Conservation (phyloP, 1,139 yeast species). For the Blastobotrys elegans region DNA sequence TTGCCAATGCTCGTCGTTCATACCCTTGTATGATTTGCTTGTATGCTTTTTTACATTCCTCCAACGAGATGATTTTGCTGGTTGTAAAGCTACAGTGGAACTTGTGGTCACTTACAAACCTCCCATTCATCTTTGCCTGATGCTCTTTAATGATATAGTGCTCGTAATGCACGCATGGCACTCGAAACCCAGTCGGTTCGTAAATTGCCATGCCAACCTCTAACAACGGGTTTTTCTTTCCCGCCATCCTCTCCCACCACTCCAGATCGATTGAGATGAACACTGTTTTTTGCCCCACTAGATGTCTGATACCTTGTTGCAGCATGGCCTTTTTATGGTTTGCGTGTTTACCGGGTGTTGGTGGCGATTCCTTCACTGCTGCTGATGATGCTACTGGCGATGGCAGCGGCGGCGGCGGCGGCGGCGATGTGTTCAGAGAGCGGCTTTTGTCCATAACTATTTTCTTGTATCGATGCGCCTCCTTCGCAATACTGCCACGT, state of each 20-base stretch:
- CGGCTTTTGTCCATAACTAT: too few species aligned
- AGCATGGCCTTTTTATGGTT: neutral
- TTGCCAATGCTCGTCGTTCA: slow-evolving; percentile 17
- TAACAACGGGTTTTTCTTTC: slow-evolving; percentile 42
- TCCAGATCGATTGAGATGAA: slow-evolving; percentile 54
- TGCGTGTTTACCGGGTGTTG: too few species aligned
- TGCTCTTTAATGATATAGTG: slow-evolving; percentile 58
- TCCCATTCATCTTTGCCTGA: slow-evolving; percentile 45
- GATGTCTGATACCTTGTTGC: slow-evolving; percentile 8
- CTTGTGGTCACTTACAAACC: slow-evolving; percentile 59
- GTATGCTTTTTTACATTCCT: slow-evolving; percentile 18
- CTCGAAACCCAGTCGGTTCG: slow-evolving; percentile 33
- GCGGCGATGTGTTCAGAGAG: too few species aligned
- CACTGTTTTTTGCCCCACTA: slow-evolving; percentile 11
- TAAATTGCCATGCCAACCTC: slow-evolving; percentile 68
- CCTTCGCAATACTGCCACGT: too few species aligned
- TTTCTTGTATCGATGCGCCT: too few species aligned
- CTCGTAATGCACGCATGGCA: slow-evolving; percentile 16
- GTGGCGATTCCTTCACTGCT: too few species aligned
- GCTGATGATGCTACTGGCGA: too few species aligned
- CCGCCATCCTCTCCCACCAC: slow-evolving; percentile 65
- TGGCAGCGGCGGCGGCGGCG: too few species aligned
- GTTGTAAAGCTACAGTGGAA: slow-evolving; percentile 44
- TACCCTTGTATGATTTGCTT: slow-evolving; percentile 12
- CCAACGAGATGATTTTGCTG: slow-evolving; percentile 18